Evolutionary conservation across 2,329 filamentous ascomycete species (phyloP).

Genomic region (Clonostachys byssicola): DNA sequence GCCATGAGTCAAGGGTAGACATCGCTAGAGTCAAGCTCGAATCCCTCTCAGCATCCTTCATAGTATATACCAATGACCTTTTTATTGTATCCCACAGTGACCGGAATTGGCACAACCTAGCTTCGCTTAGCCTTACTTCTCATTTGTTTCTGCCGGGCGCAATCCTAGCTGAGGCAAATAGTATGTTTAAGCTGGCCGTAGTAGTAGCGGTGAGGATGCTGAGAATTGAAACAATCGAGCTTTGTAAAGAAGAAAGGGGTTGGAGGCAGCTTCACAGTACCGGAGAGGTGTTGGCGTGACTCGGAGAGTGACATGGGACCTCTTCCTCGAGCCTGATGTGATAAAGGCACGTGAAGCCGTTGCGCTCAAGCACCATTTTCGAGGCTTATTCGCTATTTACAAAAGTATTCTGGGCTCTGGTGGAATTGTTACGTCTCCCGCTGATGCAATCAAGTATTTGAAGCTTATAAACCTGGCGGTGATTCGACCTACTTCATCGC

Average conservation of each 20-base stretch:
- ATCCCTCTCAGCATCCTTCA: not conserved
- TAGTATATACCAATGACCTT: not conserved
- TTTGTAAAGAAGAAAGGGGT: not conserved
- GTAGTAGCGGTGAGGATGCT: not conserved
- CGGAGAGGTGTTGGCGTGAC: not conserved
- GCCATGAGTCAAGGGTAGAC: not conserved
- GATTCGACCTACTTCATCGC: too few relatives aligned
- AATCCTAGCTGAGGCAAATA: too few relatives aligned
- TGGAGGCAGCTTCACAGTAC: not conserved
- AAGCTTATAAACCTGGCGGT: too few relatives aligned
- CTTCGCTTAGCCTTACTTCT: not conserved
- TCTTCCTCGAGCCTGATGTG: not conserved
- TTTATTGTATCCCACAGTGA: not conserved
- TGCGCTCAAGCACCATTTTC: not conserved
- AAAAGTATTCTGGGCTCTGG: too few relatives aligned
- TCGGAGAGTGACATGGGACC: not conserved
- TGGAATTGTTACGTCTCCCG: too few relatives aligned
- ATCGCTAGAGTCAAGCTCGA: not conserved
- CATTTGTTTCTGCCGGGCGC: not conserved
- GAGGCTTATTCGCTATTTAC: too few relatives aligned
- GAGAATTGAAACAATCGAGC: not conserved
- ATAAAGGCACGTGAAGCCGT: not conserved
- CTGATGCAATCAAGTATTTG: too few relatives aligned
- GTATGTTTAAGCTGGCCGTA: not conserved
- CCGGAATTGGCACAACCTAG: not conserved